Conservation (phyloP, 345 rosid genomes). For the Populus euphratica region DNA sequence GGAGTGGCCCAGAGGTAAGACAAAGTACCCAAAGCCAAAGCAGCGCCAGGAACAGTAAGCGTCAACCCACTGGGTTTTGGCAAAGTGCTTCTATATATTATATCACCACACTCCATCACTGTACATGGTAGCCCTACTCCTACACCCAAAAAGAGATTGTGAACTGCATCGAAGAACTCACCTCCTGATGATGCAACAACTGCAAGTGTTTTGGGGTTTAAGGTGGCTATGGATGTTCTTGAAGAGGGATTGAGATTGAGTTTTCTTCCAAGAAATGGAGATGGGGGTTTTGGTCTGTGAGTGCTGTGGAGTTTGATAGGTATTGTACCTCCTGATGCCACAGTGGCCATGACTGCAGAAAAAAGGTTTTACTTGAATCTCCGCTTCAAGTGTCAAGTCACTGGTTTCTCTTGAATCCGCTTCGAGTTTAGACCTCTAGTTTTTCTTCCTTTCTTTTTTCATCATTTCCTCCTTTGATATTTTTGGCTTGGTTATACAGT, state of each 20-base stretch:
- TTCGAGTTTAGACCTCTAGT: conserved; percentile 28
- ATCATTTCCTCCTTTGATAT: neutral
- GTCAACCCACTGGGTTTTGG: conserved; percentile 76
- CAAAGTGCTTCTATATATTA: conserved; percentile 87
- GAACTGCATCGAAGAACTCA: conserved; percentile 55
- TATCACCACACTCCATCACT: conserved; percentile 96
- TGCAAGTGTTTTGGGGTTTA: conserved; percentile 26
- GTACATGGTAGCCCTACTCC: conserved; percentile 97
- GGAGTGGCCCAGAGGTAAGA: conserved; percentile 99
- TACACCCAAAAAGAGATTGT: conserved; percentile 77
- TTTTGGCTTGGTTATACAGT: neutral
- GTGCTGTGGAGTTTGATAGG: conserved; percentile 35
- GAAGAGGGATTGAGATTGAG: conserved; percentile 32
- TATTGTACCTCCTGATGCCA: conserved; percentile 46
- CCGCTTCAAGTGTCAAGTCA: conserved; percentile 4
- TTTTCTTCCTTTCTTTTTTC: neutral
- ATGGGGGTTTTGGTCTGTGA: conserved; percentile 21
- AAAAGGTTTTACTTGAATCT: neutral
- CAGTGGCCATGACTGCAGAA: conserved; percentile 51
- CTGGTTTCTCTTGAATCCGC: neutral
- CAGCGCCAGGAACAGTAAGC: conserved; percentile 74
- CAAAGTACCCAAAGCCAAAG: conserved; percentile 67
- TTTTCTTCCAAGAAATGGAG: conserved; percentile 66
- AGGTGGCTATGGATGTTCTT: conserved; percentile 14
- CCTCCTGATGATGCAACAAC: conserved; percentile 47